Conservation (phyloP, 2,329 filamentous ascomycete genomes). For the Pyricularia sp. region DNA sequence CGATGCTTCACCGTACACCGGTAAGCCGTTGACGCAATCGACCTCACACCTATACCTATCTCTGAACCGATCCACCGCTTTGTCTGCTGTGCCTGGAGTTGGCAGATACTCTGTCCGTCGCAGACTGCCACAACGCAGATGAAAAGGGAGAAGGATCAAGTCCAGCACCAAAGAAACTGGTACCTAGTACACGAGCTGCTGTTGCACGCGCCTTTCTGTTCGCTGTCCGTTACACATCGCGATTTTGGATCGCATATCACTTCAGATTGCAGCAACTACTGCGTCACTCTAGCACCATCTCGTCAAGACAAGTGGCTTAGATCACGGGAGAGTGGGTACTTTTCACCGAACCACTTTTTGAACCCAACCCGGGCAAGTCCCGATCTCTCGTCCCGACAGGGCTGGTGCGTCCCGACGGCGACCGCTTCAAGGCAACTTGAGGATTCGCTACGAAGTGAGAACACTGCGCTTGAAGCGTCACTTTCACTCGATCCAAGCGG, state of each 20-base stretch:
- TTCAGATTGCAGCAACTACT: background rate
- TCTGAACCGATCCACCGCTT: background rate
- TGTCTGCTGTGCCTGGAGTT: background rate
- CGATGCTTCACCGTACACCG: constrained; percentile 1
- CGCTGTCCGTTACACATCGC: background rate
- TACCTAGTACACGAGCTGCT: background rate
- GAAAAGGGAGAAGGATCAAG: background rate
- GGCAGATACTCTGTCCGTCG: background rate
- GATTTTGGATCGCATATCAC: background rate
- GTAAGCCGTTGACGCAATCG: background rate
- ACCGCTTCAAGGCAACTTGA: background rate
- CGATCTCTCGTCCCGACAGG: background rate
- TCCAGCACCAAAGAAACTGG: background rate
- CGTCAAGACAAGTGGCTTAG: background rate
- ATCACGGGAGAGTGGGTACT: background rate
- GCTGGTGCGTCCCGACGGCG: background rate
- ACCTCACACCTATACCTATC: background rate
- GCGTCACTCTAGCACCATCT: background rate
- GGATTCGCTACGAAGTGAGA: background rate
- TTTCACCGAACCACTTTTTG: background rate
- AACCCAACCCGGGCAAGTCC: background rate
- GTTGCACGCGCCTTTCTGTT: background rate
- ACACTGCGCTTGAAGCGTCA: background rate
- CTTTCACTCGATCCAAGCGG: background rate
- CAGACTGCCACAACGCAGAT: background rate